These are phyloP conservation scores for Candida gigantensis DNA, from an alignment of 1,139 yeast species.

Conservation along the genomic window DNA sequence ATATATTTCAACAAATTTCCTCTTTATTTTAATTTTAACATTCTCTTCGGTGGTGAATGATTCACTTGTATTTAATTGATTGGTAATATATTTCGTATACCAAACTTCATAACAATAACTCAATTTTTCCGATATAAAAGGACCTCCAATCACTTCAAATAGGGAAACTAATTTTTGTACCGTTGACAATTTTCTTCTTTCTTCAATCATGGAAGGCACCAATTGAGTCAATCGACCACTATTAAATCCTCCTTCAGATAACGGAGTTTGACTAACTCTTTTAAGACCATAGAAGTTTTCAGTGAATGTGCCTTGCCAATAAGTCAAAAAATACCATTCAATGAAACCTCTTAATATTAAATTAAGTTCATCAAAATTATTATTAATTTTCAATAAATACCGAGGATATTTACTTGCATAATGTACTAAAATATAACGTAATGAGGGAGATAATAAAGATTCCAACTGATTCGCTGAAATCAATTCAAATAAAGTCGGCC, in stretches of 20 bases:
- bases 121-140: constrained; percentile 70
- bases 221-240: constrained; percentile 38
- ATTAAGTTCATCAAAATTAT: constrained; percentile 77
- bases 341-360: constrained; percentile 61
- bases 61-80: constrained; percentile 38
- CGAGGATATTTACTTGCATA: constrained; percentile 81
- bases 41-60: constrained; percentile 31
- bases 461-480: constrained; percentile 81
- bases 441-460: constrained; percentile 75
- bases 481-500: constrained; percentile 83
- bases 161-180: constrained; percentile 62
- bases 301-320: constrained; percentile 86
- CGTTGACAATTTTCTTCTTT: constrained; percentile 52
- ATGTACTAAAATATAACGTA: constrained; percentile 77
- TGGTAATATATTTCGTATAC: constrained; percentile 58
- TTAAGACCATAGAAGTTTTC: constrained; percentile 92
- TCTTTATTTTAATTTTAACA: constrained; percentile 33
- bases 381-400: constrained; percentile 60
- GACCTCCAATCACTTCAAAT: constrained; percentile 62
- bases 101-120: constrained; percentile 66
- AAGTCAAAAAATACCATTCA: constrained; percentile 70
- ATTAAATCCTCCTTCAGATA: constrained; percentile 30
- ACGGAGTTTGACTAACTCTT: constrained; percentile 51
- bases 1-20: constrained; percentile 56
- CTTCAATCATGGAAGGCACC: constrained; percentile 54